Conservation (phyloP, 108 stramenopile species). For the Skeletonema tropicum region DNA sequence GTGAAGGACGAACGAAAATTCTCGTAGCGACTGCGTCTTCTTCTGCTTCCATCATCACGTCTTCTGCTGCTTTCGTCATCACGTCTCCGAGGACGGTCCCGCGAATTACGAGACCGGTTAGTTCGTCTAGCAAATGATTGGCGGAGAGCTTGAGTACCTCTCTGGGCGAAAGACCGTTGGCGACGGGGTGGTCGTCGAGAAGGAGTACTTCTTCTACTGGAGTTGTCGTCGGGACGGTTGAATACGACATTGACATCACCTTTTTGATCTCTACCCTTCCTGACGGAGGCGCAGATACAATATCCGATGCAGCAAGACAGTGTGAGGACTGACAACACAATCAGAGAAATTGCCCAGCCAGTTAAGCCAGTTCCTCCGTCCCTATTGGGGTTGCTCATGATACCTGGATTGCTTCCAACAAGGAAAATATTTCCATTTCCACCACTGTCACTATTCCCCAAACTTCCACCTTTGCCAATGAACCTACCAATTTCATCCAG, state of each 20-base stretch:
- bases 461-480: too few relatives aligned
- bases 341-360: conserved; percentile 43
- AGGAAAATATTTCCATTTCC: not conserved
- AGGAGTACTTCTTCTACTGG: not conserved
- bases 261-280: conserved; percentile 10
- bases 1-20: not conserved
- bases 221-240: not conserved
- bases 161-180: not conserved
- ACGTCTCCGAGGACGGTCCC: not conserved
- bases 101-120: not conserved
- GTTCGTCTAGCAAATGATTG: not conserved
- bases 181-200: not conserved
- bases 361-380: conserved; percentile 9
- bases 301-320: conserved; percentile 29
- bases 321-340: conserved; percentile 27
- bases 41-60: not conserved
- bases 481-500: not conserved
- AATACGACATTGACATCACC: conserved; percentile 30
- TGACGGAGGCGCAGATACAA: conserved; percentile 19
- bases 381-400: too few relatives aligned
- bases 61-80: not conserved
- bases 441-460: too few relatives aligned
- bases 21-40: not conserved
- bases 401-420: not conserved
- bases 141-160: not conserved